phyloP scores from a whole-genome alignment of 106 monocot species.

The Triglochin maritima region DNA sequence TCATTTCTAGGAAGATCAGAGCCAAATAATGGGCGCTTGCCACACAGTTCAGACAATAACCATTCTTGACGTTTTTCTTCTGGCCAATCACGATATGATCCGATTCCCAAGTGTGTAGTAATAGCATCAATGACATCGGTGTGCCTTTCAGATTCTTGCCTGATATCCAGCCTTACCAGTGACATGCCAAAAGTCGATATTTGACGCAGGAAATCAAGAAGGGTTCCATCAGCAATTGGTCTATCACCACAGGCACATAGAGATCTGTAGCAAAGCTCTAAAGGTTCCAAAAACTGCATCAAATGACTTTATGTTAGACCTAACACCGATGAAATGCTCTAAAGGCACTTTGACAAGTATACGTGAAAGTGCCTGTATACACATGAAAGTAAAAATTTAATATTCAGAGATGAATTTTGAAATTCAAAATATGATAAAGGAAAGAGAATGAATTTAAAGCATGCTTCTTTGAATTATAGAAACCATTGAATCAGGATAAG shows the following conservation, averaged over 20 bases:
- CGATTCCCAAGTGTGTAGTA: slow-evolving; percentile 80
- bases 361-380: too few relatives aligned
- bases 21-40: slow-evolving; percentile 84
- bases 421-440: too few relatives aligned
- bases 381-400: too few relatives aligned
- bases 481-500: too few relatives aligned
- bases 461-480: too few relatives aligned
- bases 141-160: slow-evolving; percentile 98
- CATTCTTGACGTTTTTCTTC: slow-evolving; percentile 89
- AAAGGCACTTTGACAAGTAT: too few relatives aligned
- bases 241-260: slow-evolving; percentile 75
- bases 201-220: slow-evolving; percentile 94
- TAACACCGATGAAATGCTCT: background rate
- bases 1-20: slow-evolving; percentile 79
- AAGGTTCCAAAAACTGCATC: slow-evolving; percentile 76
- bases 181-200: slow-evolving; percentile 92
- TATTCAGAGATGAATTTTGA: too few relatives aligned
- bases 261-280: slow-evolving; percentile 89
- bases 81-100: slow-evolving; percentile 93
- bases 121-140: slow-evolving; percentile 90
- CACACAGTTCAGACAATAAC: slow-evolving; percentile 72
- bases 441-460: too few relatives aligned
- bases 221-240: slow-evolving; percentile 85
- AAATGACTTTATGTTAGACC: background rate
- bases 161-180: slow-evolving; percentile 90